Percentiles rank a stretch among this genome's conserved stretches.
Evolutionary conservation across 148 eudicot genomes (phyloP).

Genomic region (Bassia scoparia): DNA sequence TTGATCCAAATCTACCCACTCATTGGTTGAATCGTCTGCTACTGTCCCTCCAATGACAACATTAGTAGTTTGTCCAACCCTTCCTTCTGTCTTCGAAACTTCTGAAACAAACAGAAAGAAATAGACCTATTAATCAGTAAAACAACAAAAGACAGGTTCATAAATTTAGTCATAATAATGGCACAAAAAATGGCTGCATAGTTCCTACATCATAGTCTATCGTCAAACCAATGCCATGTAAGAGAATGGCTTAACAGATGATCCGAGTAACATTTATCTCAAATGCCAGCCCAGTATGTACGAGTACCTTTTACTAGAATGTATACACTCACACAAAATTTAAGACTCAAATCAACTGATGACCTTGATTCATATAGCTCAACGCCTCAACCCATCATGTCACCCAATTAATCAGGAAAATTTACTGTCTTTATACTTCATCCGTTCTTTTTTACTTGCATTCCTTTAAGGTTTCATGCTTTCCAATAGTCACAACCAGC

Average conservation of each 20-base stretch:
- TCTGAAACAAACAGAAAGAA: conserved; percentile 47
- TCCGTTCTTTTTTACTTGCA: too few species aligned
- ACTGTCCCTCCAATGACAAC: conserved; percentile 93
- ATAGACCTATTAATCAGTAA: not conserved
- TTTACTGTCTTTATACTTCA: too few species aligned
- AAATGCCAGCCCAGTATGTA: too few species aligned
- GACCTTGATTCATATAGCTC: too few species aligned
- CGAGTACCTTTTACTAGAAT: too few species aligned
- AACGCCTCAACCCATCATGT: too few species aligned
- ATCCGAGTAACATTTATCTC: not conserved
- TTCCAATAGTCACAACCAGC: too few species aligned
- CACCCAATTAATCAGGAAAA: too few species aligned
- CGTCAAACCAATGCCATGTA: not conserved
- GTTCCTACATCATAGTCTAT: not conserved
- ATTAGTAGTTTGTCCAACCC: conserved; percentile 89
- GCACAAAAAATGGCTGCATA: not conserved
- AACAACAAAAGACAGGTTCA: not conserved
- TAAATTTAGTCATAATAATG: too few species aligned
- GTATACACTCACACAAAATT: too few species aligned
- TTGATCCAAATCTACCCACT: conserved; percentile 83
- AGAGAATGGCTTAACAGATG: not conserved
- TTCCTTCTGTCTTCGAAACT: conserved; percentile 88
- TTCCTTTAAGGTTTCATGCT: too few species aligned
- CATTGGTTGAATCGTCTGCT: conserved; percentile 70
- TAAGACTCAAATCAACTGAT: too few species aligned